Percentiles rank a stretch among this genome's conserved stretches.
Conservation (phyloP, 23 red algal genomes). For the Chondrus crispus region DNA sequence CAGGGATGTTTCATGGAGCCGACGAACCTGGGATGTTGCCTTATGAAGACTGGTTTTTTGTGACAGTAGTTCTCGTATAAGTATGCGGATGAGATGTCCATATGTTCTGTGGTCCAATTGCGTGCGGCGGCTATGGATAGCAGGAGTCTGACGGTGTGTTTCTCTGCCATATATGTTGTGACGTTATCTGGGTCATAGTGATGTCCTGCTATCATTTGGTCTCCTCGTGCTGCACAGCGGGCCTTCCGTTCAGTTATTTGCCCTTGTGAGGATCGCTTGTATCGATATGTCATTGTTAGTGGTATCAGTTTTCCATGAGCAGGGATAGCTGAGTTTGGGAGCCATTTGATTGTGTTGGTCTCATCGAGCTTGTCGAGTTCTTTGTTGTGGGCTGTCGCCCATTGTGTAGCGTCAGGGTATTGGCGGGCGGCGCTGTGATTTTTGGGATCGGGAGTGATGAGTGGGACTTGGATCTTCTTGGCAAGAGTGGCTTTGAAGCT, state of each 20-base stretch:
- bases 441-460: background rate
- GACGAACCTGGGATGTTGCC: background rate
- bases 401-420: background rate
- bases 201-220: background rate
- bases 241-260: background rate
- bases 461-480: background rate
- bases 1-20: background rate
- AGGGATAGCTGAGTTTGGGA: background rate
- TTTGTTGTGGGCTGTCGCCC: background rate
- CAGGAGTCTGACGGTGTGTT: background rate
- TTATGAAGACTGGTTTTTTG: background rate
- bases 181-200: background rate
- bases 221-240: background rate
- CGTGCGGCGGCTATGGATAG: background rate
- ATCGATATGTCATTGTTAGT: conserved; percentile 4
- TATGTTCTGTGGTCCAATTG: background rate
- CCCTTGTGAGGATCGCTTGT: background rate
- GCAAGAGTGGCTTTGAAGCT: background rate
- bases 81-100: background rate
- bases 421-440: background rate
- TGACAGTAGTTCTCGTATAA: background rate
- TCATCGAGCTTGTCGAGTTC: background rate
- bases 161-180: background rate
- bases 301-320: background rate
- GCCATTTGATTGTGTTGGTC: background rate